Base-by-base conservation (phyloP, 1,284 basidiomycete species). In the Abortiporus biennis region DNA sequence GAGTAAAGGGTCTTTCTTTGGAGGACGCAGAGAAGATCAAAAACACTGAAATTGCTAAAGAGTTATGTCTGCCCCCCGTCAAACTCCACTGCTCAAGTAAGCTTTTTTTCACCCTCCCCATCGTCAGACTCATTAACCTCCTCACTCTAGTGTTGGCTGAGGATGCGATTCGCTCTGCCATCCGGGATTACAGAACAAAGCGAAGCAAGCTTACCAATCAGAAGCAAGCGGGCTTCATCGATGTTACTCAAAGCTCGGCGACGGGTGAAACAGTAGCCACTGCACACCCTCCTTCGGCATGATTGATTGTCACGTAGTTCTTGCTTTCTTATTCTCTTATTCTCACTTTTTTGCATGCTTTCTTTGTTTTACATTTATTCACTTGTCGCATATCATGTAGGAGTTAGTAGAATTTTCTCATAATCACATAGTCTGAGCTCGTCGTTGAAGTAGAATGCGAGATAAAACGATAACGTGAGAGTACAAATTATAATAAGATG, bases 11-110 rank as follows among this genome's bases (percentile, higher is more conserved):
- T 19, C 74, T 99, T 54, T 85, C 85, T 13, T 69, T 99, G 43
- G 94, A 98, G 44, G 89, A 95, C 52, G 96, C 96, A 11, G 91
- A 90, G 44, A 83, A 86, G 59, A 97, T 99, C 59, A 96, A 94
- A 69, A 99, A 99, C 72, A 99, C 95, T 6, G 96, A 99, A 65
- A 99, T 99, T 59, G 96, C 96, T 6, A 94, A 97, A 69, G 94
- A 98, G 65, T 67, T 97, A 13, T 88, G 85, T 56, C 69, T 99
- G 40, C 96, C 96, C 6, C 96, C 96, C 33, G 96, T 99, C 59
- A 99, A 99, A 66, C 76, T 94, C 38, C 87, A 91, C 66, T 92
- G 84, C 54, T 87, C 85, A 25, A 90, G 87, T 90, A 51, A 45
- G 84, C 35, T 29, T 39, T 6, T 15, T 43, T 48, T 33, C 38